Evolutionary conservation across 2,329 filamentous ascomycete genomes (phyloP), one percentile per base, ranked within the genome.

Genomic region (Pseudopyricularia cyperi): DNA sequence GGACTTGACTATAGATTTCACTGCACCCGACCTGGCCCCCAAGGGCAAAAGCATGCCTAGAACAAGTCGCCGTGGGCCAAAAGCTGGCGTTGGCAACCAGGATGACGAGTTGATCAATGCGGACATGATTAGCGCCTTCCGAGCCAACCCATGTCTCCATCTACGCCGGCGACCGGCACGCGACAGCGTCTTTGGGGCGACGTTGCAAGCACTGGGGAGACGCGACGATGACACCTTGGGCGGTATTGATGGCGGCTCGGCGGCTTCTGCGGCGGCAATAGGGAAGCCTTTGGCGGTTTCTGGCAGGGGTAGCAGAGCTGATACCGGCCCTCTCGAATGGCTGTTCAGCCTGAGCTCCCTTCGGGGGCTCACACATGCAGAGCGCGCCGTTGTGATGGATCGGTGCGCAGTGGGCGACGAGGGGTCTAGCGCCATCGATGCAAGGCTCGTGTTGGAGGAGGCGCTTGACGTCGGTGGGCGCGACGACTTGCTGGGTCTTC

Each of bases 1-100:
- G 90, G 83, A 87, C 42, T 75, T 94, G 3, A 80, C 82, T 6
- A 72, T 95, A 4, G 83, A 93, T 62, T 89, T 96, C 56, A 46
- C 39, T 12, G 19, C 50, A 15, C 26, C 15, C 7, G 28, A 15
- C 14, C 17, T 14, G 24, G 35, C 17, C 17, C 24, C 12, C 49
- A 33, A 51, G 35, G 24, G 8, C 9, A 30, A 4, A 14, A 8
- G 17, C 26, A 17, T 11, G 14, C 17, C 17, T 22, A 34, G 17
- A 2, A 15, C 12, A 22, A 12, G 3, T 24, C 30, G 30, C 15
- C 26, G 30, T 26, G 33, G 17, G 3, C 30, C 30, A 26, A 49
- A 22, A 24, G 28, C 9, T 32, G 28, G 28, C 22, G 28, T 7
- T 15, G 28, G 19, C 8, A 30, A 30, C 14, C 14, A 32, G 26